These are phyloP conservation scores for Candida sanyaensis DNA, from an alignment of 1,139 yeast genomes.

Conservation along the genomic window DNA sequence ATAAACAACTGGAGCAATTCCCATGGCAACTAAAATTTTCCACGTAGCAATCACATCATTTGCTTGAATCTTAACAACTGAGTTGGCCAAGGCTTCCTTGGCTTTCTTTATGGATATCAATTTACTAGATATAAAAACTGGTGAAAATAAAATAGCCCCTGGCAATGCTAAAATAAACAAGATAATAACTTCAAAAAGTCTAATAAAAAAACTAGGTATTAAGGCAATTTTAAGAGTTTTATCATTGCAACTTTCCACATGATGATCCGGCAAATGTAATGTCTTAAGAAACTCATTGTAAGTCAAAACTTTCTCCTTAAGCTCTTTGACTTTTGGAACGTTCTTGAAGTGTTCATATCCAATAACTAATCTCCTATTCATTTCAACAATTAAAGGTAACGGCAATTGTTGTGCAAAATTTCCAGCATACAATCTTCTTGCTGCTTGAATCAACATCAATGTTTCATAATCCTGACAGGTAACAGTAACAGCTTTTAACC, in stretches of 20 bases:
- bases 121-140: constrained; percentile 81
- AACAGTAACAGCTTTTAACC: constrained; percentile 86
- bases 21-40: constrained; percentile 90
- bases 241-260: constrained; percentile 66
- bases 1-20: constrained; percentile 84
- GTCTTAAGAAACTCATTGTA: constrained; percentile 71
- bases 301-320: constrained; percentile 60
- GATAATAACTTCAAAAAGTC: constrained; percentile 55
- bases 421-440: constrained; percentile 84
- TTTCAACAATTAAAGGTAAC: constrained; percentile 79
- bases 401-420: constrained; percentile 71
- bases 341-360: constrained; percentile 78
- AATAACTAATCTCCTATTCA: constrained; percentile 79
- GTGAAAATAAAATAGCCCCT: constrained; percentile 81
- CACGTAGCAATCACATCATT: constrained; percentile 94
- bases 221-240: constrained; percentile 45
- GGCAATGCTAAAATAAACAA: constrained; percentile 73
- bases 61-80: constrained; percentile 88
- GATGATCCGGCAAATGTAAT: constrained; percentile 85
- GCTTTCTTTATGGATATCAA: constrained; percentile 72
- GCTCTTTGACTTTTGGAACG: constrained; percentile 63
- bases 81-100: constrained; percentile 76
- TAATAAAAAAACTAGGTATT: constrained; percentile 48
- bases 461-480: constrained; percentile 93
- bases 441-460: constrained; percentile 89